Evolutionary conservation across 169 alveolate species (phyloP).

Genomic region (Fabrea salina): DNA sequence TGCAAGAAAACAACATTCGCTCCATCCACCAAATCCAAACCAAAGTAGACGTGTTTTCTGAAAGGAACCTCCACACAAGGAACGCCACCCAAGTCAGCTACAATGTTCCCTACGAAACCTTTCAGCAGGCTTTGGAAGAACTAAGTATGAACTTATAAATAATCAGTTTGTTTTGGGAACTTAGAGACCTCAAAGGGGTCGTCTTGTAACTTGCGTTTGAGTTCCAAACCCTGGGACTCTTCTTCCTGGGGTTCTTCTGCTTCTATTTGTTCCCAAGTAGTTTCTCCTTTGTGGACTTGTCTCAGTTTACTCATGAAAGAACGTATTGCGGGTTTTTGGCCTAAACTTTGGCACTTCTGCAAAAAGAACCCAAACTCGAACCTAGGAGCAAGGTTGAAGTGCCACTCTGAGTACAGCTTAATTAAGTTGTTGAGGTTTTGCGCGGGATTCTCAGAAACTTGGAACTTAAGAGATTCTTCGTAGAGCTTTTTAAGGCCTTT

Average conservation of each 20-base stretch:
- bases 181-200: too few species aligned
- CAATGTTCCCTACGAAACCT: too few species aligned
- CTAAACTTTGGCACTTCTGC: slow-evolving; percentile 25
- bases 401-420: slow-evolving; percentile 24
- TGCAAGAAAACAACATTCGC: slow-evolving; percentile 12
- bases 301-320: slow-evolving; percentile 18
- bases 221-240: too few species aligned
- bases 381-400: slow-evolving; percentile 18
- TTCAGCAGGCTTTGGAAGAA: too few species aligned
- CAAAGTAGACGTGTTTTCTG: too few species aligned
- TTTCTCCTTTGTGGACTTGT: slow-evolving; percentile 11
- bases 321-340: slow-evolving; percentile 15
- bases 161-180: too few species aligned
- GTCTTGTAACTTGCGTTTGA: too few species aligned
- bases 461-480: neutral
- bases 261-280: slow-evolving; percentile 12
- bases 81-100: too few species aligned
- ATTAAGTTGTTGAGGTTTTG: neutral
- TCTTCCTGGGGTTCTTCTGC: too few species aligned
- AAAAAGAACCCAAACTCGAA: slow-evolving; percentile 17
- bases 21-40: too few species aligned
- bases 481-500: slow-evolving; percentile 35
- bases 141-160: too few species aligned
- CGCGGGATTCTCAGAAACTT: neutral
- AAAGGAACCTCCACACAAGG: too few species aligned